These are phyloP conservation scores for Macrolepiota fuliginosa DNA, from an alignment of 768 basidiomycete species.

Conservation along the genomic window DNA sequence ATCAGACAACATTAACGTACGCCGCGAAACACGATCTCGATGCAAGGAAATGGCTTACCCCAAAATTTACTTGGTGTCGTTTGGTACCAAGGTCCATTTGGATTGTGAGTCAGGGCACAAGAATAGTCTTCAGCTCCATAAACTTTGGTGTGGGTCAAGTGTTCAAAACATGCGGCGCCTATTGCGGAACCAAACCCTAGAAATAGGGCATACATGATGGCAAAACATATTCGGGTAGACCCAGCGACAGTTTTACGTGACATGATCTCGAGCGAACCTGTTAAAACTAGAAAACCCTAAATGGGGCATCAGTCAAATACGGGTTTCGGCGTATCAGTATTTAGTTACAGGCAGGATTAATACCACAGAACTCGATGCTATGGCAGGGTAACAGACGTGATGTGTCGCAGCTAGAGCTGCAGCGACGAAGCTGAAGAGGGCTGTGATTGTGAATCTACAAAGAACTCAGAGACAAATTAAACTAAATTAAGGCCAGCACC, in stretches of 20 bases:
- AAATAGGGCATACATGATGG: conserved; percentile 76
- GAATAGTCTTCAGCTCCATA: conserved; percentile 55
- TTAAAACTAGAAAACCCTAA: conserved; percentile 65
- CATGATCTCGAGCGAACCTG: conserved; percentile 74
- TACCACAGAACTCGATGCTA: conserved; percentile 75
- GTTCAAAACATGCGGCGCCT: conserved; percentile 66
- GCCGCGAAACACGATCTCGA: not conserved
- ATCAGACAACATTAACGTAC: not conserved
- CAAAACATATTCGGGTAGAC: conserved; percentile 80
- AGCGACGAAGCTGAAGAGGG: conserved; percentile 74
- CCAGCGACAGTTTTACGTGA: conserved; percentile 80
- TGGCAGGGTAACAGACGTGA: conserved; percentile 78
- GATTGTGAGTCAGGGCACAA: conserved; percentile 56
- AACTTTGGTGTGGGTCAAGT: conserved; percentile 46
- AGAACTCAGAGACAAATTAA: conserved; percentile 1
- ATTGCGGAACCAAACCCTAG: conserved; percentile 82
- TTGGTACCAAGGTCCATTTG: conserved; percentile 70
- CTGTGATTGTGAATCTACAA: conserved; percentile 72
- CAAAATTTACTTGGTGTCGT: conserved; percentile 67
- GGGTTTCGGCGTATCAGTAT: not conserved
- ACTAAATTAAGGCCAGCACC: conserved; percentile 20
- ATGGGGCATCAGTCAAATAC: not conserved
- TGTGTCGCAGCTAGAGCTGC: conserved; percentile 68
- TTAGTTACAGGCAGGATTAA: conserved; percentile 70
- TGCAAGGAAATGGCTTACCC: conserved; percentile 38